Evolutionary conservation across 1,284 basidiomycete species (phyloP).

Genomic region (Puccinia horiana): DNA sequence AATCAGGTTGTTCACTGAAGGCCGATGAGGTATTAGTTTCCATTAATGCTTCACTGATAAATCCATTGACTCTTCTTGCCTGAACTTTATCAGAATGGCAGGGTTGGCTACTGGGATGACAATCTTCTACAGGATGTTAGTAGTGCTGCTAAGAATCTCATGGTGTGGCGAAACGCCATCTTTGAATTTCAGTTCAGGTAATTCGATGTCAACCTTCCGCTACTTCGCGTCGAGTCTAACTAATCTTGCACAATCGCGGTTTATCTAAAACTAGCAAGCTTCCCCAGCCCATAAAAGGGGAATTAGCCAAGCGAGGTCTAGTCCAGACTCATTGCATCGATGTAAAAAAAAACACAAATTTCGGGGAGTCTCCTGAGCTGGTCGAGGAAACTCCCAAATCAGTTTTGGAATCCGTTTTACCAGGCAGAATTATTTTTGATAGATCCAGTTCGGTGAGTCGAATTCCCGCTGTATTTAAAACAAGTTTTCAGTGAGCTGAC

Average conservation of each 20-base stretch:
- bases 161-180: not conserved
- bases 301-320: not conserved
- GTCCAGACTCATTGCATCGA: not conserved
- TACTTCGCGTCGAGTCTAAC: not conserved
- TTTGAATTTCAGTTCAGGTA: constrained; percentile 3
- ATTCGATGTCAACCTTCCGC: not conserved
- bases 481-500: not conserved
- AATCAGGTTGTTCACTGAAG: constrained; percentile 16
- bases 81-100: not conserved
- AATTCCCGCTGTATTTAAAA: not conserved
- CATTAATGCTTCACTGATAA: not conserved
- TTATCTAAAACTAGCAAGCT: not conserved
- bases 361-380: not conserved
- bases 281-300: not conserved
- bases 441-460: not conserved
- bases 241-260: not conserved
- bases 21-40: not conserved
- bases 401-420: no score
- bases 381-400: not conserved
- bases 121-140: not conserved
- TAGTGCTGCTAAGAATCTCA: not conserved
- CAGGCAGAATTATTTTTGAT: no score
- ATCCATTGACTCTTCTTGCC: not conserved
- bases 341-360: not conserved
- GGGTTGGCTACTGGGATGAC: not conserved